Percentiles rank a stretch among this genome's conserved stretches.
phyloP scores from a whole-genome alignment of 768 basidiomycete genomes.

The Tephrocybe rancida region DNA sequence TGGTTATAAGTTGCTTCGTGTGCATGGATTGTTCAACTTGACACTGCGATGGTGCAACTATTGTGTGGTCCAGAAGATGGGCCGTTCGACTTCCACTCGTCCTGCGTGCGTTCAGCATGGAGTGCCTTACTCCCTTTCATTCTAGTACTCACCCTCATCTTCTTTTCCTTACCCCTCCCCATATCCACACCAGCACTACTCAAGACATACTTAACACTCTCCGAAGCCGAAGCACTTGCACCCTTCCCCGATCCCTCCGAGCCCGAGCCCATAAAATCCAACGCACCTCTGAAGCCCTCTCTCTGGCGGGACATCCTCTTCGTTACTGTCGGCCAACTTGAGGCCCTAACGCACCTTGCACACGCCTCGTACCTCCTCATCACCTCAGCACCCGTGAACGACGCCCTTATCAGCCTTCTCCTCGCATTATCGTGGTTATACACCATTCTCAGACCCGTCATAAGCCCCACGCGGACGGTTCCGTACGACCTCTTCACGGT shows the following conservation, averaged over 20 bases:
- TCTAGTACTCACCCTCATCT: constrained; percentile 36
- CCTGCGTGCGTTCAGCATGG: constrained; percentile 56
- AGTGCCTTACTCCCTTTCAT: constrained; percentile 40
- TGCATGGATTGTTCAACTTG: no score
- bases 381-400: constrained; percentile 21
- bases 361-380: constrained; percentile 56
- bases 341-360: constrained; percentile 62
- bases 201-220: constrained; percentile 45
- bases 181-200: neutral
- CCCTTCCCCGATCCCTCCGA: neutral
- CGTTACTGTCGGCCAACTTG: constrained; percentile 53
- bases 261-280: constrained; percentile 17
- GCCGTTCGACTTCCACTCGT: constrained; percentile 42
- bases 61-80: constrained; percentile 31
- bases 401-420: constrained; percentile 46
- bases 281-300: constrained; percentile 35
- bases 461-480: constrained; percentile 58
- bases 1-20: no score
- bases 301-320: constrained; percentile 63
- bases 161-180: constrained; percentile 32
- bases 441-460: constrained; percentile 55
- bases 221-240: constrained; percentile 57
- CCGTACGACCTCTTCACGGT: constrained; percentile 67
- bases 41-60: no score
- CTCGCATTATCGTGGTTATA: constrained; percentile 62